Base-by-base conservation (phyloP, 2,329 filamentous ascomycete species). In the Beauveria medogensis region DNA sequence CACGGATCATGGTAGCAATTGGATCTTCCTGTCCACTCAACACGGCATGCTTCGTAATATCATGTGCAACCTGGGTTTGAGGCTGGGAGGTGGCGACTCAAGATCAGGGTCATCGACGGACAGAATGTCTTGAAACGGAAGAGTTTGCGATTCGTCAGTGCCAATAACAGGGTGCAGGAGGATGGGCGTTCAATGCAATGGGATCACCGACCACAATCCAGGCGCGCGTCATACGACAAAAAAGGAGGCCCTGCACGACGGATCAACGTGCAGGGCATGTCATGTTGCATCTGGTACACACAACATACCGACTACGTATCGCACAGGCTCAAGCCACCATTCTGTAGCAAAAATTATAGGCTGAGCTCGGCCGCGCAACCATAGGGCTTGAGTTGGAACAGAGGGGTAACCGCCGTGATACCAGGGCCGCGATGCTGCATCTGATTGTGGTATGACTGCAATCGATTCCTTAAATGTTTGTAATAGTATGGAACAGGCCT, bases 91-190 rank as follows among this genome's bases (percentile, higher is more conserved):
- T 26, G 16, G 60, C 47, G 10, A 44, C 60, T 58, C 60, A 53
- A 57, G 10, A 22, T 9, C 54, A 14, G 43, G 14, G 37, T 41
- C 18, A 43, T 48, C 20, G 48, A 48, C 47, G 54, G 28, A 24
- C 24, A 41, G n/a, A 12, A 48, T 61, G 60, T 41, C 60, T 58
- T 16, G 30, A 61, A 61, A 54, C n/a, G 60, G 60, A 14, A 61
- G 60, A 58, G 26, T 28, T 53, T 58, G 60, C 60, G 60, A 61
- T 52, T 16, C 18, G 43, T 28, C 6, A 48, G 30, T 48, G 41
- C 28, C 22, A 55, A 18, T 44, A 37, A 6, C 18, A 44, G 30
- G 50, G 28, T 20, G 24, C 46, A 24, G 20, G n/a, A 20, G 6
- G 56, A 10, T 30, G 37, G 48, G 18, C 16, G 10, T 51, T 14